Percentiles rank a stretch among this genome's conserved stretches.
These are phyloP conservation scores for Celoporthe dispersa DNA, from an alignment of 2,329 filamentous ascomycete genomes.

Conservation along the genomic window DNA sequence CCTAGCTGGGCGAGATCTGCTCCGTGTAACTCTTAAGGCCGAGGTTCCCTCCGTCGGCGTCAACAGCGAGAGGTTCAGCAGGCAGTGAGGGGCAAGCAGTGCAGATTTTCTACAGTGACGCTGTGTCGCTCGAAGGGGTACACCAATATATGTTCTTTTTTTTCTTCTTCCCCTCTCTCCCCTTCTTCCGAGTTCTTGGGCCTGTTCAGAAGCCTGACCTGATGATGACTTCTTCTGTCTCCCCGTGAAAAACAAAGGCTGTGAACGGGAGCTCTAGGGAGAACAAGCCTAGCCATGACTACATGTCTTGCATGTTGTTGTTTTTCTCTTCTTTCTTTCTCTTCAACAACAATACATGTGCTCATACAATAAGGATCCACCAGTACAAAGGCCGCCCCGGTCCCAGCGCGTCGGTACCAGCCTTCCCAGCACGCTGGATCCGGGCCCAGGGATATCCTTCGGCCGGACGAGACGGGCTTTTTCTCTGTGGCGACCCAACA, in stretches of 20 bases:
- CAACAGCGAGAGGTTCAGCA: neutral
- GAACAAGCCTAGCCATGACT: no score
- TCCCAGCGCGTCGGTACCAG: neutral
- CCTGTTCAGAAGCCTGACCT: neutral
- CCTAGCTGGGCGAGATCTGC: neutral
- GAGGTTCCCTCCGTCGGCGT: neutral
- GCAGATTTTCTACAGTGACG: neutral
- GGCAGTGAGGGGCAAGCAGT: no score
- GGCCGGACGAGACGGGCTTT: neutral
- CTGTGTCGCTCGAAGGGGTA: no score
- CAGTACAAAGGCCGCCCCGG: neutral
- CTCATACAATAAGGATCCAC: neutral
- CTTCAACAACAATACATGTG: neutral
- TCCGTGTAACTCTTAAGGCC: neutral
- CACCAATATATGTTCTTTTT: no score
- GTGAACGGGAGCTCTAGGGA: no score
- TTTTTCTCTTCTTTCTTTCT: no score
- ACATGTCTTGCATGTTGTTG: no score
- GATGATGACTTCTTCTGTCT: no score
- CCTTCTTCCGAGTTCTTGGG: neutral
- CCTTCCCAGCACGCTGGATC: neutral
- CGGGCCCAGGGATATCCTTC: neutral
- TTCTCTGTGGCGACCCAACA: neutral
- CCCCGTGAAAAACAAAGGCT: no score
- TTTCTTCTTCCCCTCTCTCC: no score